phyloP scores from a whole-genome alignment of 345 rosid genomes.

The Euphorbia peplus region DNA sequence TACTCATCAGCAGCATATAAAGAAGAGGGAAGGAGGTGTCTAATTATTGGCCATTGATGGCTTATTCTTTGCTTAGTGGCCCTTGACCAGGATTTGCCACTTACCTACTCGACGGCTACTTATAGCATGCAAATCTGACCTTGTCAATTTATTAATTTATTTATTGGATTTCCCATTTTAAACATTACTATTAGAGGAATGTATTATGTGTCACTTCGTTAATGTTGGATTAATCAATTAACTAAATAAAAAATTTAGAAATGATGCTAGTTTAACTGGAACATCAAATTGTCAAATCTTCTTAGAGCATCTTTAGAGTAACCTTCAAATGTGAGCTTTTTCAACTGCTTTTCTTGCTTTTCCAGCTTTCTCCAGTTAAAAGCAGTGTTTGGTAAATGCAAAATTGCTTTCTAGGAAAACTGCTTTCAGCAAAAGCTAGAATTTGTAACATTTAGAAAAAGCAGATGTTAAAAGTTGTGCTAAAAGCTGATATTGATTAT shows the following conservation, averaged over 20 bases:
- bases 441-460: too few species aligned
- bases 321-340: conserved; percentile 7
- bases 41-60: neutral
- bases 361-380: too few species aligned
- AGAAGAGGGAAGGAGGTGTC: neutral
- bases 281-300: neutral
- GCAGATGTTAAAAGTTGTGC: too few species aligned
- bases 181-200: neutral
- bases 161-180: neutral
- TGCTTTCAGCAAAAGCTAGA: too few species aligned
- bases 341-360: too few species aligned
- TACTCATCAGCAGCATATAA: too few species aligned
- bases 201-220: neutral
- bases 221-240: neutral
- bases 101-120: conserved; percentile 14
- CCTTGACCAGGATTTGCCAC: conserved; percentile 8
- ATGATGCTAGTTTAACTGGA: neutral
- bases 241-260: too few species aligned
- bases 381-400: too few species aligned
- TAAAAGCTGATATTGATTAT: too few species aligned
- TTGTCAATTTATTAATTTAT: neutral
- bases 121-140: neutral
- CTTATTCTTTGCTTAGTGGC: neutral
- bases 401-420: too few species aligned
- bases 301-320: neutral